These are phyloP conservation scores for Drosera spatulata DNA, from an alignment of 179 eudicot species.

Conservation along the genomic window DNA sequence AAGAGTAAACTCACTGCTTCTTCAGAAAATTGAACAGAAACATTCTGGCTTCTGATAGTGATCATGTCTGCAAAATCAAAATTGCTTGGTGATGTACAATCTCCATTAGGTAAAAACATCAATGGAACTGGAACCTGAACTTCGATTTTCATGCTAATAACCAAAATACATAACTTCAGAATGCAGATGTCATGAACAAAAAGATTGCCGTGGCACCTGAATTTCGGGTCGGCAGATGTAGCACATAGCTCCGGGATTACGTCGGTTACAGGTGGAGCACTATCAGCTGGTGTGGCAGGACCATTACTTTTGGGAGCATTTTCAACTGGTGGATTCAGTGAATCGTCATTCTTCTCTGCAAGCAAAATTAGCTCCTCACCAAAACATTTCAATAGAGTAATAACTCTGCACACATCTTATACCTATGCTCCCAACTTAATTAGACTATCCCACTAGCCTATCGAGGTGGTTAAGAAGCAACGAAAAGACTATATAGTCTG, in stretches of 20 bases:
- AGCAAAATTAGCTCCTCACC: background rate
- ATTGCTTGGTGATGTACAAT: background rate
- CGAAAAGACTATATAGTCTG: too few relatives aligned
- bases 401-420: too few relatives aligned
- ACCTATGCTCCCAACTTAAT: too few relatives aligned
- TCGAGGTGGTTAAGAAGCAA: too few relatives aligned
- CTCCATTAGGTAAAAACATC: background rate
- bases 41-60: constrained; percentile 89
- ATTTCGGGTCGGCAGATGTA: constrained; percentile 47
- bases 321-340: constrained; percentile 19
- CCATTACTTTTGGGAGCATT: constrained; percentile 15
- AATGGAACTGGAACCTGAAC: background rate
- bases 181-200: background rate
- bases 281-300: constrained; percentile 12
- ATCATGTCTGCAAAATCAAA: constrained; percentile 61
- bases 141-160: background rate
- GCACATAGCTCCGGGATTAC: constrained; percentile 12
- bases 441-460: too few relatives aligned
- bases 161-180: background rate
- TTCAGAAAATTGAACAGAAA: constrained; percentile 79
- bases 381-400: too few relatives aligned
- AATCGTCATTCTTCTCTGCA: constrained; percentile 60
- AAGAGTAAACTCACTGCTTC: constrained; percentile 52
- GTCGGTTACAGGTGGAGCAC: constrained; percentile 21
- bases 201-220: constrained; percentile 34